phyloP scores from a whole-genome alignment of 805 yeast genomes.

The Lachancea fermentati region DNA sequence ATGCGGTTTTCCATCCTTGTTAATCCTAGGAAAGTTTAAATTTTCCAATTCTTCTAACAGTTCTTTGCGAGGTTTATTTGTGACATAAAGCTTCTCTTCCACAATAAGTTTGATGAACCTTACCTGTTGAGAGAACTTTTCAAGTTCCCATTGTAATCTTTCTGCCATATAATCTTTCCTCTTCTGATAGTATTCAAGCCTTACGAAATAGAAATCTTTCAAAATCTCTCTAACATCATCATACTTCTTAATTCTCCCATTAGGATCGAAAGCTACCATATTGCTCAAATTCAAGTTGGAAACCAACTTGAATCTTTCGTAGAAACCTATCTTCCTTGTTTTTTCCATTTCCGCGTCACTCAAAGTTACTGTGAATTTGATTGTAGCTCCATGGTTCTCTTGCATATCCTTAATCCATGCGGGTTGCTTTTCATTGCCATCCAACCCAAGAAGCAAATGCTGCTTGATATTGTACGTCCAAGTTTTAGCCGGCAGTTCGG shows the following conservation, averaged over 20 bases:
- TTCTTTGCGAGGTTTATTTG: constrained; percentile 64
- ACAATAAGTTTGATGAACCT: constrained; percentile 87
- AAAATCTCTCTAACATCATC: constrained; percentile 71
- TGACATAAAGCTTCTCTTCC: constrained; percentile 61
- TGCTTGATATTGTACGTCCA: constrained; percentile 94
- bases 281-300: constrained; percentile 67
- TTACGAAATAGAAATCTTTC: constrained; percentile 75
- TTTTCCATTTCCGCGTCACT: constrained; percentile 79
- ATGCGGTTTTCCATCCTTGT: constrained; percentile 61
- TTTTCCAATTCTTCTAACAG: constrained; percentile 59
- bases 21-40: constrained; percentile 70
- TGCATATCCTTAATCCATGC: constrained; percentile 93
- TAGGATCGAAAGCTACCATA: constrained; percentile 94
- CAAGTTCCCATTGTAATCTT: constrained; percentile 66
- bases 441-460: constrained; percentile 63
- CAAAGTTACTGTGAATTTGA: constrained; percentile 73
- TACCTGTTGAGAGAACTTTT: constrained; percentile 75
- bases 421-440: constrained; percentile 65
- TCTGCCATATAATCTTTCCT: constrained; percentile 77
- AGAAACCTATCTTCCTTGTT: constrained; percentile 65
- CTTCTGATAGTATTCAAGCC: constrained; percentile 85
- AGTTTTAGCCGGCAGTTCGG: constrained; percentile 85
- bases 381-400: constrained; percentile 83
- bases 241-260: constrained; percentile 81
- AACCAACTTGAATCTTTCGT: constrained; percentile 76